Base-by-base conservation (phyloP, 2,329 filamentous ascomycete genomes). In the Aspergillus sergii region DNA sequence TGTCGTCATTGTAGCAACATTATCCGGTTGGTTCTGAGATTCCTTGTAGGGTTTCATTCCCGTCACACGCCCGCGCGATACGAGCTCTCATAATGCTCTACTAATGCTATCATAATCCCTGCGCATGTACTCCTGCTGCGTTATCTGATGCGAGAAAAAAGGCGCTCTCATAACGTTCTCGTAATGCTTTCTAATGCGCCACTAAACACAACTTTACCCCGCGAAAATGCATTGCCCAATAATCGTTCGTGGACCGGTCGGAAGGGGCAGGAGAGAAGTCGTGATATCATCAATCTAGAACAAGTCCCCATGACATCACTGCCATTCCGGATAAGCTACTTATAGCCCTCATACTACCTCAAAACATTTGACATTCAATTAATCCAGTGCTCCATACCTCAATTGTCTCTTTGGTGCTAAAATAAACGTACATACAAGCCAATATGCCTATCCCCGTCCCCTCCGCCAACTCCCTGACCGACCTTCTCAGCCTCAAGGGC, bases 401-500 rank as follows among this genome's bases (percentile, higher is more conserved):
- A 48, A 39, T 45, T 41, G n/a, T 10, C 39, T 41, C 39, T n/a
- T n/a, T 5, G 26, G 26, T 28, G 5, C 26, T 4, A 8, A 8
- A 28, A 28, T 4, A 28, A 28, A 7, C 26, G n/a, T 28, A 48
- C 14, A 26, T 48, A 26, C 23, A n/a, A 12, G 12, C 14, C 67
- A 75, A 48, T 57, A 80, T 80, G 78, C 78, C 78, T 58, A 76
- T 80, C 62, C 66, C 69, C 60, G 68, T 80, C 60, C 78, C 77
- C 67, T 46, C 72, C 54, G 67, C 75, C 67, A 65, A 73, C 9
- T 70, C 64, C 59, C 73, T 81, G 64, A 63, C 79, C 54, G 77
- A 79, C 63, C 77, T 81, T 26, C 76, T 85, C 58, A 82, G 80
- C 66, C 81, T 83, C 26, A 80, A 82, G 60, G 82, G 82, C 69